Evolutionary conservation across 106 monocot species (phyloP).

Genomic region (Apostasia shenzhenica): DNA sequence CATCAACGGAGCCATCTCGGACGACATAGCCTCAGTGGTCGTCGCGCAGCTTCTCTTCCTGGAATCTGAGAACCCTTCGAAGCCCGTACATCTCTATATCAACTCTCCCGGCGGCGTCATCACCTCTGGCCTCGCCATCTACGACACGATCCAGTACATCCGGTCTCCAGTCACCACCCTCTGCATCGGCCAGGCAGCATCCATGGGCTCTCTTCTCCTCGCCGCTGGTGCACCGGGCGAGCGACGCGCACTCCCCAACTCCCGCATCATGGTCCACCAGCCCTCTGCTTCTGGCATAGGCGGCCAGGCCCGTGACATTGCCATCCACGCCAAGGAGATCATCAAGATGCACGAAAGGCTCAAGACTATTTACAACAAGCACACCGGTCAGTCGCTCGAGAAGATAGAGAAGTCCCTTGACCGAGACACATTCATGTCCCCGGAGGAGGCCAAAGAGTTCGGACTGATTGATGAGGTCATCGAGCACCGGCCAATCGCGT

Average conservation of each 20-base stretch:
- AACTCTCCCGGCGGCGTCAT: conserved; percentile 95
- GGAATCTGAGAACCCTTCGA: conserved; percentile 90
- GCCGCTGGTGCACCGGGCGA: conserved; percentile 55
- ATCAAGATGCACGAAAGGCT: conserved; percentile 65
- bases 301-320: conserved; percentile 56
- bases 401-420: conserved; percentile 54
- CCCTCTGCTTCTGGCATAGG: conserved; percentile 40
- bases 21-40: conserved; percentile 74
- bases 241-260: conserved; percentile 64
- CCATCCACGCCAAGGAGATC: conserved; percentile 72
- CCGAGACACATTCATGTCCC: conserved; percentile 55
- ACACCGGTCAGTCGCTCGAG: conserved; percentile 37
- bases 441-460: conserved; percentile 71
- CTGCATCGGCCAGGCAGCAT: conserved; percentile 73
- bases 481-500: conserved; percentile 34
- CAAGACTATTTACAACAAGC: conserved; percentile 54
- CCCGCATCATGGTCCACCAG: conserved; percentile 92
- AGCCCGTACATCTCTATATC: conserved; percentile 81
- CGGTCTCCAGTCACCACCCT: conserved; percentile 78
- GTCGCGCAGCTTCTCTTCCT: conserved; percentile 95
- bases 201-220: conserved; percentile 72
- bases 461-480: conserved; percentile 72
- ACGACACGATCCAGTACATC: conserved; percentile 94
- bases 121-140: conserved; percentile 86
- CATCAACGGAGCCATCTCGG: conserved; percentile 77